Conservation (phyloP, 2,329 filamentous ascomycete species). For the Rhytidhysteron rufulum region DNA sequence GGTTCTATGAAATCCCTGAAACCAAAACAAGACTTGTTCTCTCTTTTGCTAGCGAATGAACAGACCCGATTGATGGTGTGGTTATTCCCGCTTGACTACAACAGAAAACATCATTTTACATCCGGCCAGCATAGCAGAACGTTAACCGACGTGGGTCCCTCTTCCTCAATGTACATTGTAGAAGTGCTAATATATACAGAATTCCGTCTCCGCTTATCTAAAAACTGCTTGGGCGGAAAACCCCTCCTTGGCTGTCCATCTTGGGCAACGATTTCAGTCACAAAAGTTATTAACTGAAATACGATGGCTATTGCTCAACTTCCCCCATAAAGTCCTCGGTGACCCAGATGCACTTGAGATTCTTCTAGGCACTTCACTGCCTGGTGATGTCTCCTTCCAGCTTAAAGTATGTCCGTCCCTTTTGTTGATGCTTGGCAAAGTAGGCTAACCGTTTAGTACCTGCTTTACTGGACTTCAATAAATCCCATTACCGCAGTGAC, state of each 20-base stretch:
- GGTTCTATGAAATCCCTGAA: slow-evolving; percentile 63
- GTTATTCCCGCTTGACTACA: slow-evolving; percentile 74
- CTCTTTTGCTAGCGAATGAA: slow-evolving; percentile 78
- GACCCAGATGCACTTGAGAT: slow-evolving; percentile 82
- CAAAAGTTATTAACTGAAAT: slow-evolving; percentile 70
- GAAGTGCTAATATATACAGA: slow-evolving; percentile 36
- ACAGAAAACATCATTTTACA: slow-evolving; percentile 51
- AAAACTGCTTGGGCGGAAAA: slow-evolving; percentile 83
- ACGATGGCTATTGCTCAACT: slow-evolving; percentile 73
- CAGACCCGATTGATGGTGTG: slow-evolving; percentile 80
- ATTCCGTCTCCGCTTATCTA: slow-evolving; percentile 60
- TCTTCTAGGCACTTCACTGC: slow-evolving; percentile 72
- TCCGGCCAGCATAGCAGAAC: slow-evolving; percentile 41
- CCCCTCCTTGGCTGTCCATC: slow-evolving; percentile 81
- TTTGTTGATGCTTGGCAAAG: too few relatives aligned
- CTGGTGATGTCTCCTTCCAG: slow-evolving; percentile 75
- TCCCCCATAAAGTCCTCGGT: slow-evolving; percentile 75
- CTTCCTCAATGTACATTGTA: neutral
- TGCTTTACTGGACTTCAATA: slow-evolving; percentile 88
- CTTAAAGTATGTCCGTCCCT: slow-evolving; percentile 71
- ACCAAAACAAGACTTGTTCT: slow-evolving; percentile 78
- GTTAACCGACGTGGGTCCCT: slow-evolving; percentile 35
- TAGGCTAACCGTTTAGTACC: too few relatives aligned
- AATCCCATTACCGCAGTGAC: slow-evolving; percentile 92
- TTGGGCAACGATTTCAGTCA: slow-evolving; percentile 75